phyloP scores from a whole-genome alignment of 805 yeast genomes.

The Cyberlindnera misumaiensis region DNA sequence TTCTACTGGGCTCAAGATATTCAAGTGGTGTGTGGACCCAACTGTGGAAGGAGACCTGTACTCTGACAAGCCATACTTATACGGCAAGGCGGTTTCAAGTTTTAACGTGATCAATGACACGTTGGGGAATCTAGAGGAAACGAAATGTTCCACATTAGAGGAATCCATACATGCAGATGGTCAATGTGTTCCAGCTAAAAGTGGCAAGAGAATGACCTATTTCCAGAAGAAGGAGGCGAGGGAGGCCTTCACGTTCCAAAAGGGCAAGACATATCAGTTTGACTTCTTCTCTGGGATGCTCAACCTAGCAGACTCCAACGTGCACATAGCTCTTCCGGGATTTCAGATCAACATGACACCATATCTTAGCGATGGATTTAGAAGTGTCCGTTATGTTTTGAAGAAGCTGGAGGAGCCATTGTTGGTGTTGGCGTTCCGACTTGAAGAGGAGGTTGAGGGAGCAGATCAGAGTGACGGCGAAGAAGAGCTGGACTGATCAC shows the following conservation, averaged over 20 bases:
- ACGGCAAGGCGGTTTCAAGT: conserved; percentile 54
- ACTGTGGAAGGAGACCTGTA: conserved; percentile 58
- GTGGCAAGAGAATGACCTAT: conserved; percentile 35
- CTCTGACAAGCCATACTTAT: conserved; percentile 53
- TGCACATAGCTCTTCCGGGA: conserved; percentile 48
- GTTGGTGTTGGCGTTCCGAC: too few relatives aligned
- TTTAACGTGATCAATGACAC: conserved; percentile 39
- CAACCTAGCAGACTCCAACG: conserved; percentile 41
- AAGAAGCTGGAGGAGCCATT: conserved; percentile 17
- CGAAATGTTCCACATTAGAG: conserved; percentile 9
- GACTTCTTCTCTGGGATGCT: conserved; percentile 51
- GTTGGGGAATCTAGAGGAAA: conserved; percentile 10
- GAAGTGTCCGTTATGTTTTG: conserved; percentile 40
- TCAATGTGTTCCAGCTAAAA: conserved; percentile 25
- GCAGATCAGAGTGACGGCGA: too few relatives aligned
- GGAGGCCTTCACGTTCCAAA: conserved; percentile 32
- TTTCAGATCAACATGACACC: conserved; percentile 36
- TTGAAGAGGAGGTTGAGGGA: too few relatives aligned
- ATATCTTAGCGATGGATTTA: conserved; percentile 37
- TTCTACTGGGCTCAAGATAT: conserved; percentile 47
- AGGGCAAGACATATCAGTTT: conserved; percentile 34
- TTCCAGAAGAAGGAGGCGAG: conserved; percentile 36
- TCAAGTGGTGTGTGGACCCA: conserved; percentile 55
- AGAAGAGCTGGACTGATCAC: too few relatives aligned
- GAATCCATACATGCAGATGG: conserved; percentile 20